These are phyloP conservation scores for Chaetomium strumarium DNA, from an alignment of 2,329 filamentous ascomycete genomes.

Conservation along the genomic window DNA sequence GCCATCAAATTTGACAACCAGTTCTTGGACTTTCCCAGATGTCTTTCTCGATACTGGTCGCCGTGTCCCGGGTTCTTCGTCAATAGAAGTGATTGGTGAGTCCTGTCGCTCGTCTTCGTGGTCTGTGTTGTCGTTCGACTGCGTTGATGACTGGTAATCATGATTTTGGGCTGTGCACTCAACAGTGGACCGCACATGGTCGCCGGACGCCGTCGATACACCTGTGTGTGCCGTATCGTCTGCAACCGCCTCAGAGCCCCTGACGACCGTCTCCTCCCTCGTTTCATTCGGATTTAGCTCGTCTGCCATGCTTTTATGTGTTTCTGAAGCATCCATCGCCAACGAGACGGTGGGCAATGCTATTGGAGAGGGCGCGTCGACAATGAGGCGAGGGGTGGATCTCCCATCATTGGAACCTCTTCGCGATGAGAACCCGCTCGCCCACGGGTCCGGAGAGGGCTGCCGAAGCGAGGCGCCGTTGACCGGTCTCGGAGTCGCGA, in stretches of 20 bases:
- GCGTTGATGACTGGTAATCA: constrained; percentile 21
- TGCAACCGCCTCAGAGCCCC: no score
- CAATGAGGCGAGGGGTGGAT: constrained; percentile 21
- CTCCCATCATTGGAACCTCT: constrained; percentile 21
- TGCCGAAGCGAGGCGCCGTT: constrained; percentile 26
- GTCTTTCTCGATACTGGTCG: constrained; percentile 27
- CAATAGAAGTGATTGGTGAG: constrained; percentile 41
- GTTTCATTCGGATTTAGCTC: not conserved
- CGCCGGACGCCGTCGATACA: not conserved
- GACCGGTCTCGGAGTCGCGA: constrained; percentile 31
- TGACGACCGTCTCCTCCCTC: not conserved
- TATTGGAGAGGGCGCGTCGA: constrained; percentile 15
- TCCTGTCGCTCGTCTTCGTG: constrained; percentile 32
- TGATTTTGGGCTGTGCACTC: constrained; percentile 6
- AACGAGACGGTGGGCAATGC: not conserved
- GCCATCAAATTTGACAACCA: constrained; percentile 47
- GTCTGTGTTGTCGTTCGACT: constrained; percentile 29
- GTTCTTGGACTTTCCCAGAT: constrained; percentile 43
- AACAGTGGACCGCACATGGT: constrained; percentile 10
- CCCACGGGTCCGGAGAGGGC: constrained; percentile 40
- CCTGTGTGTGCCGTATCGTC: not conserved
- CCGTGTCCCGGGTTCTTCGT: constrained; percentile 33
- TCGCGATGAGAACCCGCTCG: constrained; percentile 29
- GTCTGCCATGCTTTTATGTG: constrained; percentile 3
- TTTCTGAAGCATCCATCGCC: not conserved